A percentile compares a stretch with the other conserved stretches of the same genome.
These are phyloP conservation scores for Piloderma croceum DNA, from an alignment of 768 basidiomycete genomes.

Conservation along the genomic window DNA sequence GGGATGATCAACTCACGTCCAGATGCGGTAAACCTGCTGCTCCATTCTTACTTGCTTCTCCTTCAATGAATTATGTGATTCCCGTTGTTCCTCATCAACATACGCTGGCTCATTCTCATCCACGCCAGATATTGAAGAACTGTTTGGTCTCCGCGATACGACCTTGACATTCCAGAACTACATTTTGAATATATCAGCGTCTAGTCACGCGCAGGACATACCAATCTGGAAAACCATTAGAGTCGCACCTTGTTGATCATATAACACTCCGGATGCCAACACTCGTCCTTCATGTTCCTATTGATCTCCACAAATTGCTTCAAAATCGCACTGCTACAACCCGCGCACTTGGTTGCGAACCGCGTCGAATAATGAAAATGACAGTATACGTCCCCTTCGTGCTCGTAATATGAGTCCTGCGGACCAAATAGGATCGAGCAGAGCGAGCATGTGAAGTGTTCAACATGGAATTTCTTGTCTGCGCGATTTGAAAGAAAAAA, in stretches of 20 bases:
- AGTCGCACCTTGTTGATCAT: constrained; percentile 94
- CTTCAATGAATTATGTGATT: constrained; percentile 73
- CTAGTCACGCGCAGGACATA: neutral
- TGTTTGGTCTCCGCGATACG: constrained; percentile 65
- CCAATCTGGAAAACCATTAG: constrained; percentile 1
- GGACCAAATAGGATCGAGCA: constrained; percentile 96
- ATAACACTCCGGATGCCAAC: constrained; percentile 99
- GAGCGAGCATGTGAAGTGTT: constrained; percentile 97
- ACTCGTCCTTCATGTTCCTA: constrained; percentile 95
- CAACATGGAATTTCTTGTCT: constrained; percentile 99
- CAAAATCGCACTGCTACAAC: constrained; percentile 93
- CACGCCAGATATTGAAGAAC: constrained; percentile 45
- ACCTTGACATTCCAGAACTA: constrained; percentile 99
- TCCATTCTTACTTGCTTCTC: constrained; percentile 94
- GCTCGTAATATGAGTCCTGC: constrained; percentile 98
- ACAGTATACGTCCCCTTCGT: constrained; percentile 95
- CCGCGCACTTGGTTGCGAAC: constrained; percentile 97
- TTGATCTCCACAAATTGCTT: constrained; percentile 99
- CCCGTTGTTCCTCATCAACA: constrained; percentile 71
- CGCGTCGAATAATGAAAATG: constrained; percentile 99
- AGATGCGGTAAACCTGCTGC: constrained; percentile 95
- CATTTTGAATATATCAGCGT: constrained; percentile 9
- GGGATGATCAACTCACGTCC: constrained; percentile 95
- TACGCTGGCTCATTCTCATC: constrained; percentile 52
- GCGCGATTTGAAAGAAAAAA: constrained; percentile 14